phyloP scores from a whole-genome alignment of 495 filamentous ascomycete species.

The Xylaria scruposa region DNA sequence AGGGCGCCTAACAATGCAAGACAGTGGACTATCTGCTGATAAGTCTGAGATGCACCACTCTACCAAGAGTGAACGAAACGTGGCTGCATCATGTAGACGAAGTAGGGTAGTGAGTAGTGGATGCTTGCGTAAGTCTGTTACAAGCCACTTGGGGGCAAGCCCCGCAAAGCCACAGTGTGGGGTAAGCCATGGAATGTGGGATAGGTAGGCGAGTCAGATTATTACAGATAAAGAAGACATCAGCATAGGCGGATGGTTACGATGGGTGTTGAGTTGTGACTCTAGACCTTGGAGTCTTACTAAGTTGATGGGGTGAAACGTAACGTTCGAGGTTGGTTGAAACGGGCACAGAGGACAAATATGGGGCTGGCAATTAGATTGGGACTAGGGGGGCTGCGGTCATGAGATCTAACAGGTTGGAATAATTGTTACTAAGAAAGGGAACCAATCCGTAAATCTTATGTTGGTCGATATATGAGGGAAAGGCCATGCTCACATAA shows the following conservation, averaged over 20 bases:
- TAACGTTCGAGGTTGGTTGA: conserved; percentile 4
- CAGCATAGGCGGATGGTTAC: not conserved
- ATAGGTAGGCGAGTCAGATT: conserved; percentile 18
- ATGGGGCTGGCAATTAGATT: not conserved
- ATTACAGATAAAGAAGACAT: not conserved
- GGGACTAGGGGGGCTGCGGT: not conserved
- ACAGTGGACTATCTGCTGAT: not conserved
- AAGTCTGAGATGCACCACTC: not conserved
- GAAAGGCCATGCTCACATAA: not conserved
- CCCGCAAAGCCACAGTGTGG: conserved; percentile 22
- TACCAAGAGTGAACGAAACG: conserved; percentile 2
- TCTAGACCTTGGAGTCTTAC: not conserved
- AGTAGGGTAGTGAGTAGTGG: conserved; percentile 1
- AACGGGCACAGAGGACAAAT: not conserved
- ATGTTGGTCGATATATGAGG: not conserved
- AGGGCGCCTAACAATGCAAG: conserved; percentile 4
- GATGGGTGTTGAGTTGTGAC: not conserved
- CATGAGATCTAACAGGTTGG: not conserved
- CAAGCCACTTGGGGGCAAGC: conserved; percentile 14
- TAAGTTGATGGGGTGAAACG: not conserved
- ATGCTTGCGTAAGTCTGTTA: conserved; percentile 17
- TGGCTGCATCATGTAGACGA: conserved; percentile 15
- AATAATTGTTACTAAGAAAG: not conserved
- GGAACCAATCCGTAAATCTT: not conserved
- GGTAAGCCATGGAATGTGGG: conserved; percentile 13